Base-by-base conservation (phyloP, 768 basidiomycete species). In the Serendipita sp. region DNA sequence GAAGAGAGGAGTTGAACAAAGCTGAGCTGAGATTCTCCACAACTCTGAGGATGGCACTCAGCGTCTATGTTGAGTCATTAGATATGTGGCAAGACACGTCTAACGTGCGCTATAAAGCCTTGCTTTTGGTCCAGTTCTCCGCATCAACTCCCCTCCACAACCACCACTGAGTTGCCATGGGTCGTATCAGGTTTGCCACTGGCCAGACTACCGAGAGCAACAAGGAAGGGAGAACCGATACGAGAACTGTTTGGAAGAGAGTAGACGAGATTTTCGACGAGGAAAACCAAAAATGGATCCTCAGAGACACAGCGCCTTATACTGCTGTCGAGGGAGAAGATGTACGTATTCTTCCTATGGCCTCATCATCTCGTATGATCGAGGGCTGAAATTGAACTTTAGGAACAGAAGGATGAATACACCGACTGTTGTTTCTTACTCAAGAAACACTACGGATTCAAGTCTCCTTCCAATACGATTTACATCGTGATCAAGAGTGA, bases 241-340 rank as follows among this genome's bases (percentile, higher is more conserved):
- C 34, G 8, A 34, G 34, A 62, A 23, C 54, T 28, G 64, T 41
- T 35, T 44, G 36, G 16, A 60, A 62, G 54, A 51, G 54, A 18
- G 64, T 65, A 18, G 64, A 65, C 35, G 52, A 65, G 52, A 36
- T 65, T 18, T 65, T 58, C 58, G 54, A 65, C 34, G 34, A 56
- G 18, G 54, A 36, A 10, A 51, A 23, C 3, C 38, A 56, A 28
- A 35, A 34, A n/a, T 65, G 54, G 52, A 51, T 60, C 32, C 32
- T 62, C 28, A 51, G 64, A n/a, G 64, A 65, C 45, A 35, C 56
- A 44, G 64, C 64, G 3, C 64, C 64, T 11, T 54, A 16, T 30
- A 54, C 52, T 54, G 23, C 11, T 30, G 15, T 16, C 23, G 23
- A 23, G 23, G 23, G 23, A 23, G 23, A 46, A 46, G 45, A 18